These are phyloP conservation scores for Naganishia onofrii DNA, from an alignment of 768 basidiomycete genomes.

Conservation along the genomic window DNA sequence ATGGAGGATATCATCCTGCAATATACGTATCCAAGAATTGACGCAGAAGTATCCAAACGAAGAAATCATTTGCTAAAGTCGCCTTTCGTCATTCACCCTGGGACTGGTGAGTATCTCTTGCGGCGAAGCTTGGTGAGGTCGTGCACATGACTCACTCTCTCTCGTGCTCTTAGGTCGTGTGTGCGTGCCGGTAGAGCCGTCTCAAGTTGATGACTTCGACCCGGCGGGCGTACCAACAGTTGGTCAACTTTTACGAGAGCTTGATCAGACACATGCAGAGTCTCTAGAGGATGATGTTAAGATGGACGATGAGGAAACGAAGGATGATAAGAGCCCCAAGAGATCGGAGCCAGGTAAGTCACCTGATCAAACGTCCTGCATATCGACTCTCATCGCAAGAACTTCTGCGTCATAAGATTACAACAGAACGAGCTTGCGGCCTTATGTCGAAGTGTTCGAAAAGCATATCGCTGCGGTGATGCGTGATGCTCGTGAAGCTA, in stretches of 20 bases:
- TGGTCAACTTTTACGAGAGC: conserved; percentile 72
- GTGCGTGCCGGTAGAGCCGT: conserved; percentile 86
- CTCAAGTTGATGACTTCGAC: conserved; percentile 72
- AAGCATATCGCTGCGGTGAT: conserved; percentile 59
- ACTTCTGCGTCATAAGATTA: conserved; percentile 59
- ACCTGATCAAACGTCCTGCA: too few species aligned
- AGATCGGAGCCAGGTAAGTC: conserved; percentile 36
- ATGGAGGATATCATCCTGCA: conserved; percentile 86
- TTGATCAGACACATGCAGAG: conserved; percentile 56
- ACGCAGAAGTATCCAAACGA: conserved; percentile 95
- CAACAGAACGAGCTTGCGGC: conserved; percentile 80
- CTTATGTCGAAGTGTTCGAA: conserved; percentile 86
- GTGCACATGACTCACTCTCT: not conserved
- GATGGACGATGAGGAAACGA: conserved; percentile 23
- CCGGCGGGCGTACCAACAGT: conserved; percentile 84
- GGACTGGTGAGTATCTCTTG: conserved; percentile 59
- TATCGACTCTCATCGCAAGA: too few species aligned
- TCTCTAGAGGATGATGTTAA: not conserved
- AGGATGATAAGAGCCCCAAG: conserved; percentile 18
- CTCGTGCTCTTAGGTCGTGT: conserved; percentile 64
- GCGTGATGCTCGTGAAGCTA: conserved; percentile 44
- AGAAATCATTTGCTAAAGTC: conserved; percentile 96
- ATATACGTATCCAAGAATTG: conserved; percentile 93
- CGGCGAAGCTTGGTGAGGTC: not conserved
- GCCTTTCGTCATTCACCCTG: conserved; percentile 95